Conservation (phyloP, 805 yeast species). For the Starmerella floricola region DNA sequence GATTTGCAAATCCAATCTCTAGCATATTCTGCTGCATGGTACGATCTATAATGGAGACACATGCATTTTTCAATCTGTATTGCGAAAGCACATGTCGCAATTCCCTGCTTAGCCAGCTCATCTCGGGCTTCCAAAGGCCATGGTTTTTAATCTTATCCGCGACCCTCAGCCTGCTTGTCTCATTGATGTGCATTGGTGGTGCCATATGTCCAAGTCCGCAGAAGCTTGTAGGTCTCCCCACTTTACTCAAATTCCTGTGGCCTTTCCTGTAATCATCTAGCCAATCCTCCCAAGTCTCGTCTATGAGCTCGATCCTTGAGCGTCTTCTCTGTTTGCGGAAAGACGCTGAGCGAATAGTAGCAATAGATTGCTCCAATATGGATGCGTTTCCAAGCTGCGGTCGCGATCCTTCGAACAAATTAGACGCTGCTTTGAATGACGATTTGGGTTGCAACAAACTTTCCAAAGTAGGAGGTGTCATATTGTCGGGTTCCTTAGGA, state of each 20-base stretch:
- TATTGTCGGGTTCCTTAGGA: too few relatives aligned
- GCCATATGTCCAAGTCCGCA: slow-evolving; percentile 37
- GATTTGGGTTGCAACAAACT: too few relatives aligned
- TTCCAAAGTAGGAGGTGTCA: too few relatives aligned
- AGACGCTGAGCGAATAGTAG: slow-evolving; percentile 7
- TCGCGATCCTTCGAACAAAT: not conserved
- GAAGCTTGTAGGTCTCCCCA: slow-evolving; percentile 46
- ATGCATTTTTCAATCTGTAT: slow-evolving; percentile 40
- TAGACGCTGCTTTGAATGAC: too few relatives aligned
- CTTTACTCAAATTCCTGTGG: slow-evolving; percentile 24
- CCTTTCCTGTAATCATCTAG: slow-evolving; percentile 15
- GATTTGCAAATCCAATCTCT: slow-evolving; percentile 37
- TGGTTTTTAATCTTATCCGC: slow-evolving; percentile 33
- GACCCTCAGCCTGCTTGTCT: slow-evolving; percentile 34
- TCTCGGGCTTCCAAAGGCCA: slow-evolving; percentile 40
- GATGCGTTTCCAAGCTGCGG: not conserved
- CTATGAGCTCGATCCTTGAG: slow-evolving; percentile 11
- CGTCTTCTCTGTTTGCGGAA: slow-evolving; percentile 1
- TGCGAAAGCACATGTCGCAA: slow-evolving; percentile 30
- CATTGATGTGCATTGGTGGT: slow-evolving; percentile 50
- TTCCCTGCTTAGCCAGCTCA: slow-evolving; percentile 32
- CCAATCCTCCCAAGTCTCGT: slow-evolving; percentile 23
- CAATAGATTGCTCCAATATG: slow-evolving; percentile 2
- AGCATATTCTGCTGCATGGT: slow-evolving; percentile 39
- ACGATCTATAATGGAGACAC: slow-evolving; percentile 46